These are phyloP conservation scores for Ogataea degrootiae DNA, from an alignment of 805 yeast genomes.

Conservation along the genomic window DNA sequence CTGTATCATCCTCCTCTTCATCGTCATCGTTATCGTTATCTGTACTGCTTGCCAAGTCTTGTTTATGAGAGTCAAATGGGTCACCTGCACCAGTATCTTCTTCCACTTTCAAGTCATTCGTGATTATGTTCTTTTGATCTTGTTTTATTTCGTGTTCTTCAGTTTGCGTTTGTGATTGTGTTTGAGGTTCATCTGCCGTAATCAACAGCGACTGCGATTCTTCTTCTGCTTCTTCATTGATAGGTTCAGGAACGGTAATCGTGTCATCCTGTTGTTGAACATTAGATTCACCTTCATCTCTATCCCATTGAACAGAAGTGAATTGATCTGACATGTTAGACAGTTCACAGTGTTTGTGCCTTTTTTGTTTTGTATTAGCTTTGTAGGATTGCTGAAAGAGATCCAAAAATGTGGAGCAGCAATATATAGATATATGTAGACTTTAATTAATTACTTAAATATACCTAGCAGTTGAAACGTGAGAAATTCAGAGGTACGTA, in stretches of 20 bases:
- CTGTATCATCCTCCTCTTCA: slow-evolving; percentile 2
- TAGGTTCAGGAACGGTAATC: not conserved
- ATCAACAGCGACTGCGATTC: not conserved
- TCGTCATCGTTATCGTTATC: not conserved
- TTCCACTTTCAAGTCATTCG: slow-evolving; percentile 4
- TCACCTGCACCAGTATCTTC: not conserved
- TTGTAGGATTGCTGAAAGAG: too few relatives aligned
- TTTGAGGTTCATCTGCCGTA: not conserved
- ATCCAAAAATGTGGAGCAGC: too few relatives aligned
- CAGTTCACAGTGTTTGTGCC: too few relatives aligned
- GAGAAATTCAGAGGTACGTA: too few relatives aligned
- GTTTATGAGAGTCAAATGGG: not conserved
- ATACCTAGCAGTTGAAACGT: too few relatives aligned
- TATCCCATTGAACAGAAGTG: slow-evolving; percentile 55
- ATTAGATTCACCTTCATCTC: slow-evolving; percentile 30
- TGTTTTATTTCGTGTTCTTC: not conserved
- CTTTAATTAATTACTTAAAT: too few relatives aligned
- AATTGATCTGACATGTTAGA: slow-evolving; percentile 39
- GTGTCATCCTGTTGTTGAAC: not conserved
- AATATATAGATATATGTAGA: too few relatives aligned
- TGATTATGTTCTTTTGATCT: not conserved
- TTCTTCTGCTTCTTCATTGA: slow-evolving; percentile 7
- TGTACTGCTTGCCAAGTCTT: not conserved
- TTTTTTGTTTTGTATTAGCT: too few relatives aligned
- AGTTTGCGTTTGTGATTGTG: not conserved